Evolutionary conservation across 306 rosid species (phyloP), one percentile per base, ranked within the genome.

Genomic region (Gastrolobium bilobum): DNA sequence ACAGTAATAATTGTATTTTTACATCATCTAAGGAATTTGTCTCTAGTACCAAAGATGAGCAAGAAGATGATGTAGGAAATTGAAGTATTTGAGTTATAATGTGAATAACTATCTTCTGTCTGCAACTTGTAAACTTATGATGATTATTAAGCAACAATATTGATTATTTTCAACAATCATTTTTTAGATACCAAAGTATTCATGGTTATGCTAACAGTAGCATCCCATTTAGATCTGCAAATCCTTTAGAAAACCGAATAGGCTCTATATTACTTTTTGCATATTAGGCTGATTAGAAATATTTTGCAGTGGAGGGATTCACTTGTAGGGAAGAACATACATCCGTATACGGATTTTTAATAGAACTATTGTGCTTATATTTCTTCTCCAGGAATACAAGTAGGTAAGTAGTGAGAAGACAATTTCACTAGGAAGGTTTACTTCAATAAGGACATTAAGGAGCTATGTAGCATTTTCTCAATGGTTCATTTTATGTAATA

Each of bases 221-320:
- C 9, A 50, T 35, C 33, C 46, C 31, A 68, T 46, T 67, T 46
- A 7, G 44, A 2, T 31, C 42, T 33, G 46, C 31, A 50, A 11
- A 68, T 38, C 64, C 51, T 53, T 71, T 71, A 10, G 76, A 5
- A 79, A 59, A 58, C 10, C 56, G 43, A 52, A 66, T 13, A 13
- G 83, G 44, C 29, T 43, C 8, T 8, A 2, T 61, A 30, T 46
- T 7, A 33, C 34, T 33, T 20, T 26, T n/a, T 15, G 6, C 60
- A 50, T 9, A 9, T 67, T 63, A 30, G 68, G 48, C 68, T 54
- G 6, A 44, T 59, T 51, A 26, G 54, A 76, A 64, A 26, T 60
- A 43, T 61, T 51, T 34, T 78, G 69, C 61, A 44, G 7, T 42
- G 35, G 11, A 30, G 60, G 60, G 7, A 50, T 48, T 34, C 74